These are phyloP conservation scores for Candida gigantensis DNA, from an alignment of 1,139 yeast species.

Conservation along the genomic window DNA sequence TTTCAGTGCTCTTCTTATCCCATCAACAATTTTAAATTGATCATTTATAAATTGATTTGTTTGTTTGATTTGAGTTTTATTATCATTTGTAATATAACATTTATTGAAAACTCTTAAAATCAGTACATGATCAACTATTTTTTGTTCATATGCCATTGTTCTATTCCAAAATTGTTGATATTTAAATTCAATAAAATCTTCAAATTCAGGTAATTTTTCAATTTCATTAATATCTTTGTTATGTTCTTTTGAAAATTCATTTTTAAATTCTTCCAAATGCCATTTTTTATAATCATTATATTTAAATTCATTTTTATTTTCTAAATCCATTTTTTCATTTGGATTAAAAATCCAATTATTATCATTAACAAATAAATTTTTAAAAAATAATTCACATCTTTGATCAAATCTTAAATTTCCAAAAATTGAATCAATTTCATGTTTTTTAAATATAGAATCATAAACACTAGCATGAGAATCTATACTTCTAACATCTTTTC, in stretches of 20 bases:
- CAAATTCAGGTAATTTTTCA: slow-evolving; percentile 17
- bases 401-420: slow-evolving; percentile 20
- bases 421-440: slow-evolving; percentile 16
- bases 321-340: slow-evolving; percentile 22
- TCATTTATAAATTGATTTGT: slow-evolving; percentile 13
- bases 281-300: slow-evolving; percentile 17
- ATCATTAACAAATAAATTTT: slow-evolving; percentile 25
- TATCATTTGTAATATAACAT: slow-evolving; percentile 37
- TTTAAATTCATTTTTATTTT: slow-evolving; percentile 19
- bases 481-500: slow-evolving; percentile 11
- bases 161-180: slow-evolving; percentile 15
- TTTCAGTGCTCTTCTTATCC: slow-evolving; percentile 4
- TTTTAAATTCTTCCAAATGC: slow-evolving; percentile 20
- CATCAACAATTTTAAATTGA: slow-evolving; percentile 11
- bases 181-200: slow-evolving; percentile 19
- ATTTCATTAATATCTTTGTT: slow-evolving; percentile 13
- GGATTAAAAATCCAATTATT: slow-evolving; percentile 33
- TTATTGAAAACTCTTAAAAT: slow-evolving; percentile 47
- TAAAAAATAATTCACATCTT: slow-evolving; percentile 35
- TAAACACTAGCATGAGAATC: slow-evolving; percentile 14
- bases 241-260: slow-evolving; percentile 20
- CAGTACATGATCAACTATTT: slow-evolving; percentile 39
- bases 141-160: slow-evolving; percentile 24
- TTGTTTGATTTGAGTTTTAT: slow-evolving; percentile 10
- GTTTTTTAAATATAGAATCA: slow-evolving; percentile 17